Conservation (phyloP, 192 early-diverging fungal genomes). For the Coemansia sp. region DNA sequence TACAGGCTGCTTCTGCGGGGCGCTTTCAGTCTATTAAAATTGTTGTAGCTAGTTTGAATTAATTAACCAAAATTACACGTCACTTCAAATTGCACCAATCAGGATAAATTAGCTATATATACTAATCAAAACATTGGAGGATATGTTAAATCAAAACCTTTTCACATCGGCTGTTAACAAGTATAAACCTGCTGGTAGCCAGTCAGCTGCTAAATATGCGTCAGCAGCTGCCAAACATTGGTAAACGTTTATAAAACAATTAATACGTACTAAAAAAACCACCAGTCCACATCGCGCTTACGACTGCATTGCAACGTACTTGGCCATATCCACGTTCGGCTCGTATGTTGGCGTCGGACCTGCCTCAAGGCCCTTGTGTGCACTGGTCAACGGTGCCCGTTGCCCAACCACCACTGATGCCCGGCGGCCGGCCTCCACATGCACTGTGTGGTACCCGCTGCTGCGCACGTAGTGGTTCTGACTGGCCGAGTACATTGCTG, state of each 20-base stretch:
- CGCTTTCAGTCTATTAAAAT: too few species aligned
- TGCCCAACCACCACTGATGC: neutral
- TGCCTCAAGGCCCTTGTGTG: neutral
- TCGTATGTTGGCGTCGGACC: constrained; percentile 8
- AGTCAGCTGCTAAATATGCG: too few species aligned
- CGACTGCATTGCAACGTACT: constrained; percentile 25
- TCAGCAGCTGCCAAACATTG: too few species aligned
- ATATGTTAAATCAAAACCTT: too few species aligned
- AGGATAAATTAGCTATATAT: too few species aligned
- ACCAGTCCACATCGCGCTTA: neutral
- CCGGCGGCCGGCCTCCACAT: neutral
- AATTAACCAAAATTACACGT: too few species aligned
- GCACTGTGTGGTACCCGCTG: constrained; percentile 2
- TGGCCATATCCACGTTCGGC: constrained; percentile 25
- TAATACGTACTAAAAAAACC: neutral
- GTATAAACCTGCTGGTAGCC: too few species aligned
- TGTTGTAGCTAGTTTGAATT: too few species aligned
- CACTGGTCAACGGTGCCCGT: neutral
- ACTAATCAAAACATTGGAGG: too few species aligned
- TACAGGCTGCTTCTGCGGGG: too few species aligned
- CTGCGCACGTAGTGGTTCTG: neutral
- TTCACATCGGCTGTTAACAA: too few species aligned
- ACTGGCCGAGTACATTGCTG: neutral
- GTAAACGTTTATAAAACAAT: neutral
- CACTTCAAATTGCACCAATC: too few species aligned